Base-by-base conservation (phyloP, 805 yeast species). In the Sugiyamaella americana region DNA sequence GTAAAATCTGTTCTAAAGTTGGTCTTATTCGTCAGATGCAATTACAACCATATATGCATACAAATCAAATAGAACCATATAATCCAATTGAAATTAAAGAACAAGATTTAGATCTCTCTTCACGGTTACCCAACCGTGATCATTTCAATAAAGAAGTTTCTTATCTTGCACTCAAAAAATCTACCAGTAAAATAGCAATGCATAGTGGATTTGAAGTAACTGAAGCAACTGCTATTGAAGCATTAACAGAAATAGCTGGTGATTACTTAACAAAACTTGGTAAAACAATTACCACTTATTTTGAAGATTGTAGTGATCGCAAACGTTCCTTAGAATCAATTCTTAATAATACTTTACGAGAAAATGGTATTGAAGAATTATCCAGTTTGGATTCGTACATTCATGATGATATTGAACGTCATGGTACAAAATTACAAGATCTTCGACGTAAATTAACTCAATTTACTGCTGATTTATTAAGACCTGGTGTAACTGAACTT, bases 21-120 rank as follows among this genome's bases (percentile, higher is more conserved):
- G 81, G 91, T 3, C 68, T 88, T 41, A 86, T 93, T 49, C 73
- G 96, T 54, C 89, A 89, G 59, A 83, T 93, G 83, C 98, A 93
- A 65, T 84, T 84, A 17, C 86, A 83, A 43, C 82, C 79, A 49
- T 80, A 79, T 62, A 69, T 84, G 42, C 91, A 84, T 58, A 83
- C 82, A 43, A 74, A 87, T 0, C 91, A 83, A 57, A 69, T 81
- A 72, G 76, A 76, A 52, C 78, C 82, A 11, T 91, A 91, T 3
- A 82, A 75, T 48, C 73, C 82, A 8, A 19, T 38, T 41, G 65
- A 73, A 8, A 64, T 89, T 11, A 67, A 72, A 48, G 87, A 85
- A 46, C 54, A 67, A 6, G 97, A 89, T 60, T 67, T 89, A n/a
- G 97, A 89, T 57, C 80, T 89, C 1, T 74, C 85, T 18, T 85